Conservation (phyloP, 495 filamentous ascomycete genomes). For the Bombardia bombarda region DNA sequence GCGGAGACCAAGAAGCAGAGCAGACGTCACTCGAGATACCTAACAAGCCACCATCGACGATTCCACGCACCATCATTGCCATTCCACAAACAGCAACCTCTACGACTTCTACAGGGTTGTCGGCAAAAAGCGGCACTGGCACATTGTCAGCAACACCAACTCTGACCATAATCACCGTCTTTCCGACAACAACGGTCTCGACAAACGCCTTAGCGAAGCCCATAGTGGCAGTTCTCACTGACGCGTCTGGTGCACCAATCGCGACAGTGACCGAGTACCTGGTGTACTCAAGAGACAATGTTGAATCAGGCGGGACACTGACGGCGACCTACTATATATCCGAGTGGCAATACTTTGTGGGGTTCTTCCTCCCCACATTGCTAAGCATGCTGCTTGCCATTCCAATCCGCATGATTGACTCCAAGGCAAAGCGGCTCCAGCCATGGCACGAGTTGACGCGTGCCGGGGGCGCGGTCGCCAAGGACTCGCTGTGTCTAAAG, state of each 20-base stretch:
- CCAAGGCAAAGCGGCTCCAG: conserved; percentile 26
- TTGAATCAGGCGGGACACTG: conserved; percentile 1
- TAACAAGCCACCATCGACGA: too few relatives aligned
- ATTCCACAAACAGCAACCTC: too few relatives aligned
- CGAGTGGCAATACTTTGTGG: conserved; percentile 24
- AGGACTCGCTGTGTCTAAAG: conserved; percentile 23
- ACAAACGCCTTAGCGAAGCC: conserved; percentile 15
- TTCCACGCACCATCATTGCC: too few relatives aligned
- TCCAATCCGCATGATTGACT: conserved; percentile 28
- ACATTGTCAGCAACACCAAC: conserved; percentile 21
- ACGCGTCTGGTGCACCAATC: conserved; percentile 20
- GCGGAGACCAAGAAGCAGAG: too few relatives aligned
- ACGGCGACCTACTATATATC: conserved; percentile 17
- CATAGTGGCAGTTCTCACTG: conserved; percentile 11
- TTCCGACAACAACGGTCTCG: conserved; percentile 17
- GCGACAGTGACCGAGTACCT: conserved; percentile 25
- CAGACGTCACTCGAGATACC: too few relatives aligned
- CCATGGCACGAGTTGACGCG: conserved; percentile 29
- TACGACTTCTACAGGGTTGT: too few relatives aligned
- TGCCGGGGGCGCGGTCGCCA: conserved; percentile 9
- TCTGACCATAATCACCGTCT: conserved; percentile 18
- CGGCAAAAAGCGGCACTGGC: too few relatives aligned
- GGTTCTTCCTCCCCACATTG: conserved; percentile 27
- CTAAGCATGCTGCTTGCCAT: conserved; percentile 22
- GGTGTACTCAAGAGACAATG: conserved; percentile 3